A percentile compares a stretch with the other conserved stretches of the same genome.
phyloP scores from a whole-genome alignment of 495 filamentous ascomycete genomes.

The Neurospora tetraspora region DNA sequence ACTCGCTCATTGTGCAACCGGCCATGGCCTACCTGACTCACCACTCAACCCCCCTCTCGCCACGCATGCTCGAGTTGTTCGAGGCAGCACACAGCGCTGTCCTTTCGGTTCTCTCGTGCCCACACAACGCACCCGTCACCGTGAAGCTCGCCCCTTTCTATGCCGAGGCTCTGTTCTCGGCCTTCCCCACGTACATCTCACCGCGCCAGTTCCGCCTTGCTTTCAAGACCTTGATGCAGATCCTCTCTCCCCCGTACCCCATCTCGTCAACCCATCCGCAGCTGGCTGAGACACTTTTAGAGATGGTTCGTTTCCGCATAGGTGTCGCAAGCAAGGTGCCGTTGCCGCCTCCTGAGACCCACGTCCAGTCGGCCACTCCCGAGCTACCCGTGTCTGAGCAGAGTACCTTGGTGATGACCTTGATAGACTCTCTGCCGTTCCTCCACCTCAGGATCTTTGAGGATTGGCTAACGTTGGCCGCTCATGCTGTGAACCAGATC shows the following conservation, averaged over 20 bases:
- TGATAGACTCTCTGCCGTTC: conserved; percentile 74
- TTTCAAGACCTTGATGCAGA: conserved; percentile 78
- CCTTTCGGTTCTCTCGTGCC: conserved; percentile 72
- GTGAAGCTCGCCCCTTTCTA: conserved; percentile 75
- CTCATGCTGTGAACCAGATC: conserved; percentile 55
- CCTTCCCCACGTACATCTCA: conserved; percentile 77
- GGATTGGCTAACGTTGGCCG: conserved; percentile 52
- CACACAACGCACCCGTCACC: conserved; percentile 61
- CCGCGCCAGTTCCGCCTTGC: conserved; percentile 87
- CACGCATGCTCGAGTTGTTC: conserved; percentile 58
- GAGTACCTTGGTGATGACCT: conserved; percentile 63
- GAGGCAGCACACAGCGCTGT: conserved; percentile 86
- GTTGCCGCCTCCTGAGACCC: conserved; percentile 20
- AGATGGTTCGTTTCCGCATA: conserved; percentile 66
- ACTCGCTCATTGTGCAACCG: conserved; percentile 63
- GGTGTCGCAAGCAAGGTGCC: conserved; percentile 39
- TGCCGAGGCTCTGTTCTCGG: conserved; percentile 69
- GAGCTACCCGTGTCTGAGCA: conserved; percentile 57
- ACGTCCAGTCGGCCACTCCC: conserved; percentile 10
- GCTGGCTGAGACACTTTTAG: conserved; percentile 68
- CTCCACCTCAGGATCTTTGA: conserved; percentile 60
- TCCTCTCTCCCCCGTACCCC: conserved; percentile 72
- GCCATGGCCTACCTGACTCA: conserved; percentile 70
- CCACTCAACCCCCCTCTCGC: conserved; percentile 33
- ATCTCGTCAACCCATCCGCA: conserved; percentile 61